Conservation (phyloP, 2,329 filamentous ascomycete genomes). For the Alternaria conjuncta region DNA sequence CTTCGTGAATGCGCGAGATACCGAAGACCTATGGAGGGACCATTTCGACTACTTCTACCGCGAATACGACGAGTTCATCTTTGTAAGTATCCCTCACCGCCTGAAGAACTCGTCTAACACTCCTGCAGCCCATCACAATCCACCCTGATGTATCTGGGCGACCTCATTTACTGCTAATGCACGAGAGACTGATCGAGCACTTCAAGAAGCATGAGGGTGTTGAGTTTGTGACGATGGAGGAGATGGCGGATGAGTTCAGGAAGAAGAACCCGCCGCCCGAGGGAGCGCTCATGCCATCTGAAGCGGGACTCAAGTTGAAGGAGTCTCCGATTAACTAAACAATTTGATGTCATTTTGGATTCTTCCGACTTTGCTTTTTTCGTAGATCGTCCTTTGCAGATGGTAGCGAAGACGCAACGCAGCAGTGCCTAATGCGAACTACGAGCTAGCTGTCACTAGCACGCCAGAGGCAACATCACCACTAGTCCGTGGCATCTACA, state of each 20-base stretch:
- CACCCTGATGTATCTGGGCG: slow-evolving; percentile 71
- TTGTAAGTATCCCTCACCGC: slow-evolving; percentile 58
- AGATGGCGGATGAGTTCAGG: slow-evolving; percentile 77
- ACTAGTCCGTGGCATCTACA: not conserved
- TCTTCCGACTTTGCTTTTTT: not conserved
- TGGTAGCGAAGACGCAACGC: not conserved
- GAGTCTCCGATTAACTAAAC: not conserved
- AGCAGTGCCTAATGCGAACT: not conserved
- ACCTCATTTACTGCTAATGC: slow-evolving; percentile 75
- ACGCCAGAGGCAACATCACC: not conserved
- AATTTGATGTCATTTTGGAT: not conserved
- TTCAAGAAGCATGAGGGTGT: slow-evolving; percentile 69
- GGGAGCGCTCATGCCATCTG: slow-evolving; percentile 67
- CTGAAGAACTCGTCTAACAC: not conserved
- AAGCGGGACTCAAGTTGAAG: slow-evolving; percentile 60
- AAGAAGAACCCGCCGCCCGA: slow-evolving; percentile 63
- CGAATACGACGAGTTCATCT: slow-evolving; percentile 77
- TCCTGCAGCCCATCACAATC: slow-evolving; percentile 67
- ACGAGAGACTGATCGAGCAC: slow-evolving; percentile 72
- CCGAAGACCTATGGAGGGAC: slow-evolving; percentile 69
- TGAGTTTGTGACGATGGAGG: slow-evolving; percentile 72
- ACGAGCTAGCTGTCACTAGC: not conserved
- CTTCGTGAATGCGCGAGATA: slow-evolving; percentile 60
- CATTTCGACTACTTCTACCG: slow-evolving; percentile 77
- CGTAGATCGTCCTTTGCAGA: not conserved